Evolutionary conservation across 2,329 filamentous ascomycete species (phyloP).

Genomic region (Endoconidiophora laricicola): DNA sequence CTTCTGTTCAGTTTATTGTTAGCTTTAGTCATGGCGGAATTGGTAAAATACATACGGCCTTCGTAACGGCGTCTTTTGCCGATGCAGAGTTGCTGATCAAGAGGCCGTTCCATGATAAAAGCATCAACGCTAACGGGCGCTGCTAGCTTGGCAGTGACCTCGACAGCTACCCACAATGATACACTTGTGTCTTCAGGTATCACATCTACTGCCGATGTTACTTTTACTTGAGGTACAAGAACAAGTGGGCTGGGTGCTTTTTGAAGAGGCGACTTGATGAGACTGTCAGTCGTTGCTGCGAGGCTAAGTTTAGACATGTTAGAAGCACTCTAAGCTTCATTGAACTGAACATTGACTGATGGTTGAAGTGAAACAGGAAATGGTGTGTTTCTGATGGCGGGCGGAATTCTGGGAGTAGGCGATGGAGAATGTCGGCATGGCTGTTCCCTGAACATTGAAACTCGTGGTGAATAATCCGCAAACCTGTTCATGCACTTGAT

Average conservation of each 20-base stretch:
- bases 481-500: not conserved
- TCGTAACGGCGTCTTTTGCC: slow-evolving; percentile 11
- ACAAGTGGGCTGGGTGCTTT: slow-evolving; percentile 16
- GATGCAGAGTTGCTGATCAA: slow-evolving; percentile 12
- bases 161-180: slow-evolving; percentile 32
- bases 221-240: slow-evolving; percentile 26
- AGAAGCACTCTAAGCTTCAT: slow-evolving; percentile 1
- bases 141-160: slow-evolving; percentile 27
- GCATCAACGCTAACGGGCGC: slow-evolving; percentile 15
- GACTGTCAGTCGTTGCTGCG: not conserved
- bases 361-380: slow-evolving; percentile 4
- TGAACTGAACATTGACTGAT: slow-evolving; percentile 5
- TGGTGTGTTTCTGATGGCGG: slow-evolving; percentile 1
- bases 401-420: slow-evolving; percentile 5
- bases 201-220: slow-evolving; percentile 26
- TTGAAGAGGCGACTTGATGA: not conserved
- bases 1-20: slow-evolving; percentile 1
- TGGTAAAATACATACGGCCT: slow-evolving; percentile 9
- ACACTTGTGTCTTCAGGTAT: slow-evolving; percentile 19
- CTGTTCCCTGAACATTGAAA: not conserved
- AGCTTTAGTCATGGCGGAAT: not conserved
- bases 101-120: slow-evolving; percentile 9
- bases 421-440: not conserved
- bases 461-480: too few relatives aligned
- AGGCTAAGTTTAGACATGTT: slow-evolving; percentile 1